Evolutionary conservation across 2,329 filamentous ascomycete species (phyloP), one percentile per base, ranked within the genome.

Genomic region (Fusarium decemcellulare): DNA sequence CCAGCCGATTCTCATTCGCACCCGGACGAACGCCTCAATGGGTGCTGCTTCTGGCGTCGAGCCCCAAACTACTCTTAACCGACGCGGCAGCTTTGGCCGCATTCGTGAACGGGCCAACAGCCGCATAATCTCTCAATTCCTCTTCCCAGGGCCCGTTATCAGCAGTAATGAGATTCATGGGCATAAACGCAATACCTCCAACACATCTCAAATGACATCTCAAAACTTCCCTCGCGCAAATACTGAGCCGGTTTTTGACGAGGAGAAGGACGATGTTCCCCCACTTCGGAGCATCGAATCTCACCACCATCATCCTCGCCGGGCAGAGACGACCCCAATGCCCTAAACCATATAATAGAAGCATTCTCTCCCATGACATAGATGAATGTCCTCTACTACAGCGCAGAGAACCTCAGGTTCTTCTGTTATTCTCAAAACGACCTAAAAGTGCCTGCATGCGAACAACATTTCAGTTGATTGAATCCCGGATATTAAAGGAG

Each of bases 121-220:
- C 63, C 85, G 82, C 67, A 68, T 87, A 6, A 72, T 87, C 29
- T 76, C 82, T 6, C 80, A 83, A 51, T 78, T 87, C 29, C 74
- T 87, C 12, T 85, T 85, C 50, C 85, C 84, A 0, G 85, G 85
- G 0, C 85, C 85, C 1, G 76, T 76, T 9, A 70, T 83, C 6
- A 77, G 77, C 15, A 77, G 74, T 8, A 76, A 79, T 15, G 64
- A 66, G 43, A 73, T 68, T n/a, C 74, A 71, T 36, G 66, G 66
- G 3, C 76, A 76, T 47, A 75, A 72, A 43, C 74, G 77, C 23
- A 66, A 62, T 14, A 68, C 63, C 9, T 81, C 79, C 6, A 72
- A 57, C 12, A 72, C 65, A n/a, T 81, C 79, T 7, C 48, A 51
- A 27, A 71, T 56, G 10, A 70, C 72, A 14, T 69, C 72, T 8